Evolutionary conservation across 257 asterid genomes (phyloP).

Genomic region (Apocynum venetum): DNA sequence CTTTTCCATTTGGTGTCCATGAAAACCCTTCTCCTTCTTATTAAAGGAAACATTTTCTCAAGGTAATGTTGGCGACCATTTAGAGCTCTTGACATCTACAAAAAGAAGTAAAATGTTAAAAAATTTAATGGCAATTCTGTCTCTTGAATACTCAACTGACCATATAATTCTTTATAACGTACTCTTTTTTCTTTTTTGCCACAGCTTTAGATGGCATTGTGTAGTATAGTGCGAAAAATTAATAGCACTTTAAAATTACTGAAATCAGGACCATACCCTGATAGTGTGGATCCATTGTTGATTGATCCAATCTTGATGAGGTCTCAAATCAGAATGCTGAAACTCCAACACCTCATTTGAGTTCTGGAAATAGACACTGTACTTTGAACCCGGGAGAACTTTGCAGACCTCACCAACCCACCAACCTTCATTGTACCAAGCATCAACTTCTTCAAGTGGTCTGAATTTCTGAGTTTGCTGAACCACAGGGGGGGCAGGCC

Average conservation of each 20-base stretch:
- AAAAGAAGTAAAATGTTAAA: background rate
- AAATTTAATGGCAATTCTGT: background rate
- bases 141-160: no score
- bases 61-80: background rate
- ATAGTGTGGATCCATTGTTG: constrained; percentile 42
- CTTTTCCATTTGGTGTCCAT: background rate
- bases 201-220: background rate
- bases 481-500: constrained; percentile 45
- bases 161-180: no score
- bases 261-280: constrained; percentile 21
- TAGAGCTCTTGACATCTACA: background rate
- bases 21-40: background rate
- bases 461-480: constrained; percentile 31
- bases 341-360: constrained; percentile 38
- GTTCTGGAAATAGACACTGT: constrained; percentile 31
- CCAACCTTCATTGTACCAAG: constrained; percentile 58
- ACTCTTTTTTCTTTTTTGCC: no score
- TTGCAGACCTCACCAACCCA: constrained; percentile 44
- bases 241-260: background rate
- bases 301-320: constrained; percentile 50
- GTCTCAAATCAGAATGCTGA: constrained; percentile 55
- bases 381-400: constrained; percentile 30
- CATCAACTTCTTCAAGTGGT: constrained; percentile 47
- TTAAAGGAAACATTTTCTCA: background rate
- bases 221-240: background rate